phyloP scores from a whole-genome alignment of 768 basidiomycete genomes.

The Mycena galopus region DNA sequence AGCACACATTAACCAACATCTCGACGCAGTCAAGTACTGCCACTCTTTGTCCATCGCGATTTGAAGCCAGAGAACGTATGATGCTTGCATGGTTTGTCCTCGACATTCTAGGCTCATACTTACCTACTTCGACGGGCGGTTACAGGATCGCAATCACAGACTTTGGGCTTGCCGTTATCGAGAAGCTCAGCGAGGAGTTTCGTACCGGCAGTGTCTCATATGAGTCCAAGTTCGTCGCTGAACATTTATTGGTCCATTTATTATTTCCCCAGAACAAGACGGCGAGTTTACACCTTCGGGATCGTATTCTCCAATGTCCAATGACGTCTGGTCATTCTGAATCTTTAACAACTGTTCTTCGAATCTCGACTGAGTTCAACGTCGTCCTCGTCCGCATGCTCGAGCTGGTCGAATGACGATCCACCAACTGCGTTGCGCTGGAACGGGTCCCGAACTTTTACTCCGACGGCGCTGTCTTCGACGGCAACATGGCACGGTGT shows the following conservation, averaged over 20 bases:
- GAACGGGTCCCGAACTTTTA: conserved; percentile 75
- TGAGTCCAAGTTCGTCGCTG: conserved; percentile 84
- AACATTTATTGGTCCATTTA: conserved; percentile 30
- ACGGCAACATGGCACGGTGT: conserved; percentile 84
- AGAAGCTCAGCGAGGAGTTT: conserved; percentile 87
- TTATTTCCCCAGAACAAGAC: conserved; percentile 77
- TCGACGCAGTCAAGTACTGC: conserved; percentile 94
- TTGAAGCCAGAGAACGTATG: conserved; percentile 97
- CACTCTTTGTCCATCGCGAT: conserved; percentile 93
- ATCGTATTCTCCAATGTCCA: conserved; percentile 86
- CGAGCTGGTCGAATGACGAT: conserved; percentile 68
- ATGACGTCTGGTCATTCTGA: conserved; percentile 94
- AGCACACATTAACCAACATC: conserved; percentile 91
- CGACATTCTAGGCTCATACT: neutral
- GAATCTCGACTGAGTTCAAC: conserved; percentile 82
- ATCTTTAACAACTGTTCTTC: conserved; percentile 90
- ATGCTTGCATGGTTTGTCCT: conserved; percentile 68
- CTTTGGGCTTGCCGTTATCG: conserved; percentile 94
- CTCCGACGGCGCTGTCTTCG: conserved; percentile 78
- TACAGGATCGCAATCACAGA: conserved; percentile 89
- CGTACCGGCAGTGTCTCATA: conserved; percentile 98
- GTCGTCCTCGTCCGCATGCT: conserved; percentile 81
- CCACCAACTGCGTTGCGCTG: conserved; percentile 69
- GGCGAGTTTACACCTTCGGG: conserved; percentile 72
- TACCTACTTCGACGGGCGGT: conserved; percentile 58